phyloP scores from a whole-genome alignment of 768 basidiomycete species.

The Cyclocybe cylindracea region DNA sequence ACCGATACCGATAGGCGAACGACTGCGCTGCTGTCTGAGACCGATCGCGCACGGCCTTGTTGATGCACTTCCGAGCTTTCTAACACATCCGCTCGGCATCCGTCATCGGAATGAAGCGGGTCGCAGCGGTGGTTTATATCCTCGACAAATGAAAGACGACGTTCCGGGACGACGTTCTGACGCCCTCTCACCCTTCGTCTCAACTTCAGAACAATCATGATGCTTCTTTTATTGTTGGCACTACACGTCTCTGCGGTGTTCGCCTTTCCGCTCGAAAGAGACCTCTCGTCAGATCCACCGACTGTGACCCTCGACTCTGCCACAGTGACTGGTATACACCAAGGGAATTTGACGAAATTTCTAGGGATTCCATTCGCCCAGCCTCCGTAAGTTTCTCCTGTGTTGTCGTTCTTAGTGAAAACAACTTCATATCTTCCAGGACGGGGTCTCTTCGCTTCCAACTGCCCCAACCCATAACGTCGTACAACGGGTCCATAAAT shows the following conservation, averaged over 20 bases:
- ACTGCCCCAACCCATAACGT: slow-evolving; percentile 36
- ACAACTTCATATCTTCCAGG: slow-evolving; percentile 18
- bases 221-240: neutral
- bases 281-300: slow-evolving; percentile 16
- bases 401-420: neutral
- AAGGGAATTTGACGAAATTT: slow-evolving; percentile 37
- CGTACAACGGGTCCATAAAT: slow-evolving; percentile 36
- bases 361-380: slow-evolving; percentile 52
- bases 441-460: slow-evolving; percentile 42
- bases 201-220: no score
- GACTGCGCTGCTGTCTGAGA: slow-evolving; percentile 1
- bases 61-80: neutral
- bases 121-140: no score
- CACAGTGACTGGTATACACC: slow-evolving; percentile 40
- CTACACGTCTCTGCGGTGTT: neutral
- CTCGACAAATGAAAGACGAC: no score
- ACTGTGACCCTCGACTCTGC: slow-evolving; percentile 43
- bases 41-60: neutral
- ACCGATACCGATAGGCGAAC: neutral
- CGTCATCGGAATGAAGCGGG: no score
- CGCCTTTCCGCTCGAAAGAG: neutral
- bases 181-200: no score
- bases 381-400: slow-evolving; percentile 40
- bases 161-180: no score
- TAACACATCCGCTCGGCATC: no score